Evolutionary conservation across 208 protist species (phyloP).

Genomic region (Acanthamoeba royreba): DNA sequence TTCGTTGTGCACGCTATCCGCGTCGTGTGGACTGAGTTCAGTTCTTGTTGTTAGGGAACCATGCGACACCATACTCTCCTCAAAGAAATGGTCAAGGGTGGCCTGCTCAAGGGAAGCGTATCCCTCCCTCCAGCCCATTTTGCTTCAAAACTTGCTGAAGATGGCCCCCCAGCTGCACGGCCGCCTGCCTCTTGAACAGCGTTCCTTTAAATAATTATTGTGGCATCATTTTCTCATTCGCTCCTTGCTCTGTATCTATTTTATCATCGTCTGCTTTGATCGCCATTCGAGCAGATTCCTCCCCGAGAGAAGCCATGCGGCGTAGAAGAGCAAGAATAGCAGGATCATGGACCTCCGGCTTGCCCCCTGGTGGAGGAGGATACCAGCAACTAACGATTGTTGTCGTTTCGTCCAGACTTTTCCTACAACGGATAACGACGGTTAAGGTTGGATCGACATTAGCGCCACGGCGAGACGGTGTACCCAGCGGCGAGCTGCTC

Average conservation of each 20-base stretch:
- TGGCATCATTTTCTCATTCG: no score
- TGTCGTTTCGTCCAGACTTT: not conserved
- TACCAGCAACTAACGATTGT: slow-evolving; percentile 10
- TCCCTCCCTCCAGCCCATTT: not conserved
- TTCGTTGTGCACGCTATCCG: no score
- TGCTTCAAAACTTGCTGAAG: not conserved
- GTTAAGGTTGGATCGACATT: not conserved
- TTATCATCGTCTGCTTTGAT: no score
- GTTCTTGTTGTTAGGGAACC: not conserved
- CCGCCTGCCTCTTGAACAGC: no score
- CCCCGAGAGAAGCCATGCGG: not conserved
- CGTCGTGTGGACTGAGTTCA: not conserved
- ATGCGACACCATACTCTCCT: not conserved
- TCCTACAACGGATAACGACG: not conserved
- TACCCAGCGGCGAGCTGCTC: not conserved
- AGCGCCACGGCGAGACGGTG: not conserved
- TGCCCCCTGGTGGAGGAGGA: slow-evolving; percentile 1
- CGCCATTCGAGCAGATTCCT: no score
- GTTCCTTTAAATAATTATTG: no score
- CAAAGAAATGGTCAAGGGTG: not conserved
- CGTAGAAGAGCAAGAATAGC: not conserved
- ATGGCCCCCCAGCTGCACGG: no score
- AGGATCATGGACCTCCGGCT: not conserved
- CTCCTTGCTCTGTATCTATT: no score
- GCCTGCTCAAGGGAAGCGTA: not conserved